phyloP scores from a whole-genome alignment of 306 rosid genomes.

The Rosa rugosa region DNA sequence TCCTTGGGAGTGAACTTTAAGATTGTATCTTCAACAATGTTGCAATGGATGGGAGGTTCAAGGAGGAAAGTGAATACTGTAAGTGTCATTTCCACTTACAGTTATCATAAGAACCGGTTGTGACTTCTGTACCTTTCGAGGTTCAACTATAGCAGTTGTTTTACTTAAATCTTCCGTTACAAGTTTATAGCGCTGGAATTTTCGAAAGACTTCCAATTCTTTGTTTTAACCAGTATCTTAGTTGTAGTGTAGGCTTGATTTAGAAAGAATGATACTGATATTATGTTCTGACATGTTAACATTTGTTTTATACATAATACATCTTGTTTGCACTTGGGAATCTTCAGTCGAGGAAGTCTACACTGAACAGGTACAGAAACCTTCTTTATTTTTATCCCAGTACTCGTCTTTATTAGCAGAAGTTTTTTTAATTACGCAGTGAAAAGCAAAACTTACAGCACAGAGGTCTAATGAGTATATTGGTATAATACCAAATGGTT shows the following conservation, averaged over 20 bases:
- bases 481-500: not conserved
- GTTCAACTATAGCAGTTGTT: not conserved
- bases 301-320: slow-evolving; percentile 41
- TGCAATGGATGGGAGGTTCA: slow-evolving; percentile 99
- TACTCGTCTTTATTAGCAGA: not conserved
- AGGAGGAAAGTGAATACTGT: slow-evolving; percentile 80
- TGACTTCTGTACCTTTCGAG: not conserved
- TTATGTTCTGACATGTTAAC: slow-evolving; percentile 36
- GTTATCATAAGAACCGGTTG: not conserved
- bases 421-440: not conserved
- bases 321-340: slow-evolving; percentile 35
- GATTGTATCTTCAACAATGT: slow-evolving; percentile 43
- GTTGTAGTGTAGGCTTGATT: slow-evolving; percentile 4
- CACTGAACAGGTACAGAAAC: slow-evolving; percentile 55
- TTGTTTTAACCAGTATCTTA: not conserved
- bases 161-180: not conserved
- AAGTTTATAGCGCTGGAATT: not conserved
- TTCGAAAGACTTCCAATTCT: not conserved
- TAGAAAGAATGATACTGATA: slow-evolving; percentile 1
- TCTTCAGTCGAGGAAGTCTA: slow-evolving; percentile 79
- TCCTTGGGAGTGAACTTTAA: not conserved
- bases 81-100: slow-evolving; percentile 29
- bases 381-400: not conserved
- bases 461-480: too few species aligned
- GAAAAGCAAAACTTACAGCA: not conserved